phyloP scores from a whole-genome alignment of 2,329 filamentous ascomycete species.

The Macrophomina pseudophaseolina region DNA sequence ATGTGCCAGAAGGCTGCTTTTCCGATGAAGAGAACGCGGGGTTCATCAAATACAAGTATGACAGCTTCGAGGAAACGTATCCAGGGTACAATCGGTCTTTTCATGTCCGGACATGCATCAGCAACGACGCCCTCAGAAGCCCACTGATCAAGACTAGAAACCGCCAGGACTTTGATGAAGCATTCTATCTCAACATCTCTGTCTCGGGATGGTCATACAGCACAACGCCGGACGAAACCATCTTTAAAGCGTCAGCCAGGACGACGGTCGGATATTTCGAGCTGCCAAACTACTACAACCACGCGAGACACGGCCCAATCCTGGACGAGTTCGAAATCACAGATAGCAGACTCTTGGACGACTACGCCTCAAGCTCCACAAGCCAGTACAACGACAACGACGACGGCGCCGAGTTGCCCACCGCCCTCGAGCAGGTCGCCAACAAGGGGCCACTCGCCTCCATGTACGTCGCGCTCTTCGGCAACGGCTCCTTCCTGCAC shows the following conservation, averaged over 20 bases:
- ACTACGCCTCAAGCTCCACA: too few relatives aligned
- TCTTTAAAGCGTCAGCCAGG: background rate
- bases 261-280: constrained; percentile 18
- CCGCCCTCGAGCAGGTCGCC: background rate
- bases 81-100: background rate
- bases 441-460: background rate
- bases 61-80: too few relatives aligned
- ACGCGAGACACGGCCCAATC: background rate
- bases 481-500: background rate
- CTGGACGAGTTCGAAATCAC: background rate
- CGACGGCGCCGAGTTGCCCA: background rate
- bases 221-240: too few relatives aligned
- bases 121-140: background rate
- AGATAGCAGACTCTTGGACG: too few relatives aligned
- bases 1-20: background rate
- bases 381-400: background rate
- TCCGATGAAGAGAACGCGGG: too few relatives aligned
- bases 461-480: background rate
- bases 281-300: background rate
- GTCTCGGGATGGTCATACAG: background rate
- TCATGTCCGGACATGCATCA: background rate
- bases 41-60: background rate
- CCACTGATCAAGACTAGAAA: background rate
- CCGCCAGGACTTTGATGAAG: constrained; percentile 6
- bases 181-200: constrained; percentile 2